Conservation (phyloP, 306 rosid genomes). For the Citrullus amarus region DNA sequence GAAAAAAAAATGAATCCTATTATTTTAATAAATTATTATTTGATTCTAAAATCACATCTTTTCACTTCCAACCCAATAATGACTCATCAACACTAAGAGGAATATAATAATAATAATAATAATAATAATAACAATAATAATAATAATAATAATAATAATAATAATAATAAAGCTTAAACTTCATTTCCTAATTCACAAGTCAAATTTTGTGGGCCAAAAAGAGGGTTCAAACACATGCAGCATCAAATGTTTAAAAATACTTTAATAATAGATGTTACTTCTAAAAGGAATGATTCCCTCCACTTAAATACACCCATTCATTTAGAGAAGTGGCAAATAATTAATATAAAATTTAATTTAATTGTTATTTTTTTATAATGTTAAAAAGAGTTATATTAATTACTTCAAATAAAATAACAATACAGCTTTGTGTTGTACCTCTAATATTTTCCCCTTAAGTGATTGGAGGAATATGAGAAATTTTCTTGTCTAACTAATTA, state of each 20-base stretch:
- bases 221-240: background rate
- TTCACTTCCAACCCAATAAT: slow-evolving; percentile 1
- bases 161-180: background rate
- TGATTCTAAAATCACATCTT: background rate
- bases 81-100: background rate
- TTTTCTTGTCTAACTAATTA: background rate
- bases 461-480: background rate
- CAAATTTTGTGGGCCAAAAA: slow-evolving; percentile 6
- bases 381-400: background rate
- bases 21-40: background rate
- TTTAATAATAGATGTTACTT: slow-evolving; percentile 1
- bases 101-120: background rate
- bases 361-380: background rate
- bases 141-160: background rate
- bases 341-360: background rate
- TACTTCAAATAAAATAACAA: background rate
- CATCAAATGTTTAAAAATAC: background rate
- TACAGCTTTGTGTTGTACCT: background rate
- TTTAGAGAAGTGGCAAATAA: background rate
- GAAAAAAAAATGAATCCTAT: background rate
- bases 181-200: background rate
- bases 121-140: no score
- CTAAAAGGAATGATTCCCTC: slow-evolving; percentile 2
- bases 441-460: background rate
- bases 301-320: background rate